A percentile compares a stretch with the other conserved stretches of the same genome.
Evolutionary conservation across 2,329 filamentous ascomycete genomes (phyloP).

Genomic region (Colletotrichum theobromicola): DNA sequence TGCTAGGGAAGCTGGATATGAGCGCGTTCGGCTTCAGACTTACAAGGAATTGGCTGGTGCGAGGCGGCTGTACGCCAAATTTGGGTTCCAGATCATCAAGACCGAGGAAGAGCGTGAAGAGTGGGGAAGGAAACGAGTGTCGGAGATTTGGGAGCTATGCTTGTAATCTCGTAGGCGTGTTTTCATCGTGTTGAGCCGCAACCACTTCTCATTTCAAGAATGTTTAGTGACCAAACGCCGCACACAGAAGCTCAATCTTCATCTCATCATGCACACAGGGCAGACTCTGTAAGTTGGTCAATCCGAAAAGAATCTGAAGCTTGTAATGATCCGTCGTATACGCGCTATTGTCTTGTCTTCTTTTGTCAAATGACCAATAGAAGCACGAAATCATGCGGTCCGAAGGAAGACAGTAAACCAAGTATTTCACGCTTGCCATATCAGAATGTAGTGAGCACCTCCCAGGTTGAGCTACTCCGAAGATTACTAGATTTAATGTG

Average conservation of each 20-base stretch:
- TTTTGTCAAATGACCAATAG: neutral
- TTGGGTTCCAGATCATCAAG: conserved; percentile 20
- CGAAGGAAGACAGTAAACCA: too few relatives aligned
- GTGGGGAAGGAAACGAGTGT: neutral
- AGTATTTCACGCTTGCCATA: neutral
- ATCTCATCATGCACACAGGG: neutral
- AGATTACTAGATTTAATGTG: too few relatives aligned
- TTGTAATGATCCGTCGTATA: rapidly evolving
- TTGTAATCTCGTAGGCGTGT: neutral
- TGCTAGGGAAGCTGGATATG: conserved; percentile 23
- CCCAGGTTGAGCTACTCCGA: neutral
- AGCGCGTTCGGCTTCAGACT: conserved; percentile 22
- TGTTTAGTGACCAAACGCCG: neutral
- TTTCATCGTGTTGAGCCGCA: neutral
- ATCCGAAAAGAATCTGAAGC: neutral
- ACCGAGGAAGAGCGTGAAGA: neutral
- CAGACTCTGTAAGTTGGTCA: neutral
- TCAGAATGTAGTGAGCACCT: rapidly evolving
- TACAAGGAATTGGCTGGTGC: conserved; percentile 21
- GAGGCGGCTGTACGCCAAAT: conserved; percentile 22
- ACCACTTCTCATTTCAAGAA: neutral
- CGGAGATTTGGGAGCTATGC: neutral
- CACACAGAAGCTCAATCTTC: neutral
- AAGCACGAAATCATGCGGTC: neutral
- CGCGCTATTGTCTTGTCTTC: neutral